Conservation (phyloP, 2,329 filamentous ascomycete species). For the Fusarium sacchari region DNA sequence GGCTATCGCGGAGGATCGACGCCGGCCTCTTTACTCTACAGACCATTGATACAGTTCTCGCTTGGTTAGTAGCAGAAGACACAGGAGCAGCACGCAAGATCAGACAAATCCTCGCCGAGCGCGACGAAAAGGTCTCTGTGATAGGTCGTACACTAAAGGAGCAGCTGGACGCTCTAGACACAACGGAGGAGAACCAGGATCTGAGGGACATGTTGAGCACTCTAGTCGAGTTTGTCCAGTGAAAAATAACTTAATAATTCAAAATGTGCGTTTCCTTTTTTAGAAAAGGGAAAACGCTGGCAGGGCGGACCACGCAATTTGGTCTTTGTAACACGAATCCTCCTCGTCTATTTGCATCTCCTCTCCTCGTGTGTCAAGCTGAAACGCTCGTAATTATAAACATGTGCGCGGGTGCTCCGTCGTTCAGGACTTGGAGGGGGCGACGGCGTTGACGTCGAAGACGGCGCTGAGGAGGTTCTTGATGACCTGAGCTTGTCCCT, state of each 20-base stretch:
- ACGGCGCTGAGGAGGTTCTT: conserved; percentile 87
- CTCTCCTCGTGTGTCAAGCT: conserved; percentile 11
- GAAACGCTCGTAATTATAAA: conserved; percentile 25
- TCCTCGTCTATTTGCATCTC: conserved; percentile 22
- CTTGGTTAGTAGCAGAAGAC: conserved; percentile 94
- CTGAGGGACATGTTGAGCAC: conserved; percentile 65
- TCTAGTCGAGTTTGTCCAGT: conserved; percentile 60
- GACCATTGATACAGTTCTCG: conserved; percentile 83
- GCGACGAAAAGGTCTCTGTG: conserved; percentile 71
- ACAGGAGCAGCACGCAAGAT: conserved; percentile 75
- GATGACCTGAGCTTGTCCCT: conserved; percentile 82
- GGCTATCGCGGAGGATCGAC: conserved; percentile 79
- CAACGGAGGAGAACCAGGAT: conserved; percentile 68
- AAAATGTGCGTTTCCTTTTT: conserved; percentile 18
- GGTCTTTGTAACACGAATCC: conserved; percentile 28
- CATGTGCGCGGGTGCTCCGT: not conserved
- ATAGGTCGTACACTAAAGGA: conserved; percentile 75
- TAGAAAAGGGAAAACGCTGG: conserved; percentile 9
- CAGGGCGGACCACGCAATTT: conserved; percentile 27
- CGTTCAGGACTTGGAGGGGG: conserved; percentile 50
- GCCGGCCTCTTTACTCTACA: conserved; percentile 87
- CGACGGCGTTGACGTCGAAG: conserved; percentile 80
- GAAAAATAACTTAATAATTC: conserved; percentile 43
- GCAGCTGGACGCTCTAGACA: conserved; percentile 63
- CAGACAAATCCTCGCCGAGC: conserved; percentile 69